A percentile compares a stretch with the other conserved stretches of the same genome.
phyloP scores from a whole-genome alignment of 2,329 filamentous ascomycete species.

The Diplodia mutila region DNA sequence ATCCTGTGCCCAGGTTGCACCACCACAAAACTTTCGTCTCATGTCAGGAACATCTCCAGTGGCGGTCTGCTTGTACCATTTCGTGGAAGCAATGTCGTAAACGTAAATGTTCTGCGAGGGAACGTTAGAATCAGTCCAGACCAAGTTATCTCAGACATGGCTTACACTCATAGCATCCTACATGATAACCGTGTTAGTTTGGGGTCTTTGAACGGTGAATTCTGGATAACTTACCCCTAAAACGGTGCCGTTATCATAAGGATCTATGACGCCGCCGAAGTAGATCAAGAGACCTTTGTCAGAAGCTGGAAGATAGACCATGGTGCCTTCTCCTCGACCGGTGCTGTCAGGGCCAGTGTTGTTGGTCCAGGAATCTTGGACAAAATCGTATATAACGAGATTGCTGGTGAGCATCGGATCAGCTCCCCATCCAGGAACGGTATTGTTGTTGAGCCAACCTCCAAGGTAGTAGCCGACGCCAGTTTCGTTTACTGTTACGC shows the following conservation, averaged over 20 bases:
- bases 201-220: neutral
- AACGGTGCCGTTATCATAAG: constrained; percentile 53
- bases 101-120: constrained; percentile 55
- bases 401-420: constrained; percentile 54
- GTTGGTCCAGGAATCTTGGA: constrained; percentile 56
- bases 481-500: constrained; percentile 57
- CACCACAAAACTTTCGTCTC: constrained; percentile 64
- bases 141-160: constrained; percentile 28
- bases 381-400: constrained; percentile 63
- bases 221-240: constrained; percentile 37
- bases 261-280: constrained; percentile 62
- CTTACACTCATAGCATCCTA: constrained; percentile 23
- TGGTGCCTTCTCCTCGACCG: constrained; percentile 61
- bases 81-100: constrained; percentile 63
- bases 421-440: constrained; percentile 57
- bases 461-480: constrained; percentile 66
- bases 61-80: constrained; percentile 65
- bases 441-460: constrained; percentile 62
- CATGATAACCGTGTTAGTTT: constrained; percentile 17
- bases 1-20: constrained; percentile 62
- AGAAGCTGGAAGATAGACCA: constrained; percentile 64
- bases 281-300: constrained; percentile 64
- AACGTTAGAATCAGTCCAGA: neutral
- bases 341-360: constrained; percentile 57
- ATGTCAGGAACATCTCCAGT: constrained; percentile 57